Base-by-base conservation (phyloP, 257 asterid genomes). In the Anisodus tanguticus region DNA sequence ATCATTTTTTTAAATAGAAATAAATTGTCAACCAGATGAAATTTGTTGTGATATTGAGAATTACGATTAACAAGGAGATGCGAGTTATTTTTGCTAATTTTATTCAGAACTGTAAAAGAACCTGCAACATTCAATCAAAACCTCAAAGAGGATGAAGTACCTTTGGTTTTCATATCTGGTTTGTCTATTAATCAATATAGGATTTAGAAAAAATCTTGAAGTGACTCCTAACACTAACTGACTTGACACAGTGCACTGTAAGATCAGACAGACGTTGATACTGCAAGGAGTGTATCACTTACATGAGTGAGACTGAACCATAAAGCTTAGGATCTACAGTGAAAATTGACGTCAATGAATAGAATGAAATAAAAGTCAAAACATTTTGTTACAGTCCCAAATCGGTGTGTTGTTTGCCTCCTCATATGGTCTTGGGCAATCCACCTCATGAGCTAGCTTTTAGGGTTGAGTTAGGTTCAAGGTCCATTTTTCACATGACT, bases 31-130 rank as follows among this genome's bases (percentile, higher is more conserved):
- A 70, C 79, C 16, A 47, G 57, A 70, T 43, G 79, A 70, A 70
- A 70, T 41, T 70, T 8, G 16, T 17, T 17, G 35, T 70, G 3
- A 43, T 70, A 15, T 37, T 70, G 55, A 43, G 57, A 43, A 16
- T 69, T 69, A 9, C 9, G 55, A 70, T 17, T 70, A 43, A 35
- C 16, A 16, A 70, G 79, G 79, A 17, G 57, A 70, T 9, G 16
- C 17, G 79, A 70, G 57, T 70, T 43, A 8, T 41, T 39, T 55
- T 70, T 70, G 79, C 79, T 70, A 41, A 70, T 70, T 70, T 70
- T 17, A 41, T 70, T 70, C 26, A 68, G 79, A 70, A 43, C 35
- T 17, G 37, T 70, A n/a, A 70, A 41, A 70, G 79, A 17, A 41
- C 16, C 57, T 16, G 77, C 35, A 39, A 68, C 77, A 68, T 7